Conservation (phyloP, 306 rosid genomes). For the Dryas octopetala region DNA sequence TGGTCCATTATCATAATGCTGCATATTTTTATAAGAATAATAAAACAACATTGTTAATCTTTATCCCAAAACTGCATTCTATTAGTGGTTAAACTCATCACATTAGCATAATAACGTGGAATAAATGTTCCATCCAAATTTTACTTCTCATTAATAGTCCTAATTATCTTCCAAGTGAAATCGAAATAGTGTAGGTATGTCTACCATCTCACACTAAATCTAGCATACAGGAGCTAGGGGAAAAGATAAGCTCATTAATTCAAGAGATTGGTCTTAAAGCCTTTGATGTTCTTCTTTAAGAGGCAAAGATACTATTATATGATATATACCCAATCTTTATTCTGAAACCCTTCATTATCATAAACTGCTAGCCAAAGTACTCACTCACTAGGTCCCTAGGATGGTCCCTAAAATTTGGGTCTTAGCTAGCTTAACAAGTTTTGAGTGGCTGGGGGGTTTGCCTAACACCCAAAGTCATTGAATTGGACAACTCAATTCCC, state of each 20-base stretch:
- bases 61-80: no score
- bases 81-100: no score
- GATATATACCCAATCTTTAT: constrained; percentile 4
- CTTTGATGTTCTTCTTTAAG: constrained; percentile 33
- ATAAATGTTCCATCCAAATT: no score
- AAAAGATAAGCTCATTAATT: constrained; percentile 2
- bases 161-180: constrained; percentile 6
- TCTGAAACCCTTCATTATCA: neutral
- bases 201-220: constrained; percentile 6
- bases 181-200: constrained; percentile 1
- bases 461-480: constrained; percentile 18
- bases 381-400: neutral
- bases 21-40: neutral
- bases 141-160: constrained; percentile 8
- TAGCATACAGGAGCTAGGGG: constrained; percentile 2
- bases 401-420: constrained; percentile 31
- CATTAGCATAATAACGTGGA: no score
- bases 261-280: constrained; percentile 21
- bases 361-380: neutral
- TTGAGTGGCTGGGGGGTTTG: constrained; percentile 19
- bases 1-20: neutral
- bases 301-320: constrained; percentile 23
- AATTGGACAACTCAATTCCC: constrained; percentile 32
- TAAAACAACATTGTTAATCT: no score
- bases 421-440: neutral